phyloP scores from a whole-genome alignment of 805 yeast species.

The Lachancea quebecensis region DNA sequence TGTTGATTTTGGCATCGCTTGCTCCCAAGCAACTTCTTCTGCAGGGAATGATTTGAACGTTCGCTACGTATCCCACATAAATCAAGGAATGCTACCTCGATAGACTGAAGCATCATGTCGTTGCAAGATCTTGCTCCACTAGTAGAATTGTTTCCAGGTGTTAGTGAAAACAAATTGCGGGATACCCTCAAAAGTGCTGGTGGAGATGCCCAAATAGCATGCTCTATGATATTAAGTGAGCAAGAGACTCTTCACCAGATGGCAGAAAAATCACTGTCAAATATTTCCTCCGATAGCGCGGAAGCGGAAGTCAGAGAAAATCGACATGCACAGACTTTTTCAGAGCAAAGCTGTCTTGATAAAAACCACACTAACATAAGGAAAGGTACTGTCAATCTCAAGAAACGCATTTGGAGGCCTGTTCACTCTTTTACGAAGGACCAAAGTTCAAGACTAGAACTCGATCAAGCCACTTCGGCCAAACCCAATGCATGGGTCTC shows the following conservation, averaged over 20 bases:
- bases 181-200: constrained; percentile 16
- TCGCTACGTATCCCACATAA: neutral
- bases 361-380: neutral
- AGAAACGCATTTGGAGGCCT: constrained; percentile 1
- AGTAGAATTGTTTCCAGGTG: constrained; percentile 20
- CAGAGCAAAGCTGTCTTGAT: neutral
- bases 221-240: constrained; percentile 23
- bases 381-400: neutral
- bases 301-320: neutral
- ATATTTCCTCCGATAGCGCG: neutral
- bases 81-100: neutral
- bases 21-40: too few relatives aligned
- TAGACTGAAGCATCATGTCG: neutral
- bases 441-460: too few relatives aligned
- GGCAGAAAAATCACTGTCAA: neutral
- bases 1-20: too few relatives aligned
- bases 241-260: constrained; percentile 3
- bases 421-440: neutral
- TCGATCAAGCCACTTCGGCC: too few relatives aligned
- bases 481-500: constrained; percentile 12
- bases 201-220: constrained; percentile 19
- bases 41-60: too few relatives aligned
- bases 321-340: neutral
- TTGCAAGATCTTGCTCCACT: neutral
- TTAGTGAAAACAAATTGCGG: constrained; percentile 6